phyloP scores from a whole-genome alignment of 1,284 basidiomycete species.

The Boletus sp. region DNA sequence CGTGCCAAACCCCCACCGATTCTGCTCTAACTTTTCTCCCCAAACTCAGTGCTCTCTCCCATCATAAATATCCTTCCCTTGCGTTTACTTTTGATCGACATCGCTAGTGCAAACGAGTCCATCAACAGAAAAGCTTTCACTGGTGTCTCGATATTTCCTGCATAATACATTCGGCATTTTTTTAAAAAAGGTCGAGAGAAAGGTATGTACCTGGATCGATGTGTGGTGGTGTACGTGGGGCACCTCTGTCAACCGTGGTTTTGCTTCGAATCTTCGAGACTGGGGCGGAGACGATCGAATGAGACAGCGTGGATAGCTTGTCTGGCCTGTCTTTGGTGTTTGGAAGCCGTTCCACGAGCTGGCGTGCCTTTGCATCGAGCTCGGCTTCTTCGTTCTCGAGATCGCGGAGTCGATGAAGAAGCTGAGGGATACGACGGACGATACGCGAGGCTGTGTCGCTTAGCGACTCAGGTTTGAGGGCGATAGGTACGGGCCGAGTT shows the following conservation, averaged over 20 bases:
- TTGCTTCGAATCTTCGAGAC: constrained; percentile 3
- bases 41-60: constrained; percentile 17
- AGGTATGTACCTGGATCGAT: constrained; percentile 12
- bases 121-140: constrained; percentile 20
- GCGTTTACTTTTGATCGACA: constrained; percentile 27
- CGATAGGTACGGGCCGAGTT: not conserved
- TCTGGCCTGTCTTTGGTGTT: not conserved
- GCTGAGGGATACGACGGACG: constrained; percentile 17
- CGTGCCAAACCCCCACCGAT: not conserved
- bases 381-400: constrained; percentile 24
- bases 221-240: constrained; percentile 6
- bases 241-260: not conserved
- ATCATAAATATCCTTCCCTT: constrained; percentile 24
- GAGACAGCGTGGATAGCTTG: not conserved
- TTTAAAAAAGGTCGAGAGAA: not conserved
- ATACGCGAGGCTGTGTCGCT: constrained; percentile 16
- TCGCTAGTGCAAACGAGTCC: constrained; percentile 21
- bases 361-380: constrained; percentile 19
- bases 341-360: constrained; percentile 6
- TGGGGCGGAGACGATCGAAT: not conserved
- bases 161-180: not conserved
- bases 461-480: constrained; percentile 3
- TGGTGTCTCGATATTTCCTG: constrained; percentile 23
- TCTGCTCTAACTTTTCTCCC: constrained; percentile 23
- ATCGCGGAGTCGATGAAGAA: constrained; percentile 21